Percentiles rank a stretch among this genome's conserved stretches.
These are phyloP conservation scores for Amauroascus verrucosus DNA, from an alignment of 2,329 filamentous ascomycete species.

Conservation along the genomic window DNA sequence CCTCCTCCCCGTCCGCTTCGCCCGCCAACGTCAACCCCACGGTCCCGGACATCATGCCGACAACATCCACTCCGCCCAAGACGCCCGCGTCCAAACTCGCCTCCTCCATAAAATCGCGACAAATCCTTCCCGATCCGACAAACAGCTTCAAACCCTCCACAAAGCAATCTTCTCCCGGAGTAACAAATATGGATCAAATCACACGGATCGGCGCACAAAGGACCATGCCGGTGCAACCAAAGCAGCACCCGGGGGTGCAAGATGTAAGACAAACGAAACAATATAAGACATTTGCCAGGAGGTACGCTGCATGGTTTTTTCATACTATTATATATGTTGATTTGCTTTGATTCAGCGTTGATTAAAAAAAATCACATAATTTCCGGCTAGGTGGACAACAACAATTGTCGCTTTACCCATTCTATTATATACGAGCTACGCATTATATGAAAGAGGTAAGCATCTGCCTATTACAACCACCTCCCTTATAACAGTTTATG, in stretches of 20 bases:
- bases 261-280: conserved; percentile 35
- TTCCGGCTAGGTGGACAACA: conserved; percentile 20
- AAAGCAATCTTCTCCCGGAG: conserved; percentile 1
- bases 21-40: neutral
- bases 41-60: neutral
- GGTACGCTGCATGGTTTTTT: conserved; percentile 22
- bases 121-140: conserved; percentile 4
- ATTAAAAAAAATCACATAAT: too few relatives aligned
- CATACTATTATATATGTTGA: too few relatives aligned
- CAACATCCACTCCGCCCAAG: neutral
- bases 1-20: neutral
- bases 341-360: too few relatives aligned
- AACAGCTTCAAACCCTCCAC: conserved; percentile 3
- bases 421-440: conserved; percentile 22
- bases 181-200: conserved; percentile 6
- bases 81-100: conserved; percentile 9
- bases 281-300: conserved; percentile 32
- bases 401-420: conserved; percentile 24
- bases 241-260: neutral
- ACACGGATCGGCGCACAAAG: conserved; percentile 7
- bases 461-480: neutral
- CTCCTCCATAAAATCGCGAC: conserved; percentile 3
- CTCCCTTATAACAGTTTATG: neutral
- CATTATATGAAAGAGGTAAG: conserved; percentile 23
- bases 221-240: neutral